Base-by-base conservation (phyloP, 345 rosid genomes). In the Salix caprea region DNA sequence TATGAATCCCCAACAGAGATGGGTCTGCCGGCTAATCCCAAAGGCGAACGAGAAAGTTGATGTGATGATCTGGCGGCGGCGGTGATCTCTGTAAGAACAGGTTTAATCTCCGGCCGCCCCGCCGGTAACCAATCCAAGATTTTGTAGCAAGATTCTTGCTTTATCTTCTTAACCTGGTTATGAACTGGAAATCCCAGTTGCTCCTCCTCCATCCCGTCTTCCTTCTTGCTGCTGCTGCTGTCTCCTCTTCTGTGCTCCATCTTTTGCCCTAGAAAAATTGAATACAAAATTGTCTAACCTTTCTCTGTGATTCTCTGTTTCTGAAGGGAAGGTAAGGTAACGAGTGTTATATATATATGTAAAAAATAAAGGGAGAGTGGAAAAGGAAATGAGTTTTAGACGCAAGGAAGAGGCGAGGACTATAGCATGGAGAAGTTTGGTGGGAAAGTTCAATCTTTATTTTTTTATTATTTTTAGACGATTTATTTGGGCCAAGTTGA, bases 161-260 rank as follows among this genome's bases (percentile, higher is more conserved):
- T 83, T 42, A 83, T 81, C 79, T 81, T 86, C 67, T 77, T 79
- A 56, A 83, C 88, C 37, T 86, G 88, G 76, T 65, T 81, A 58
- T 86, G 88, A 23, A 86, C 56, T 32, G 81, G 78, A 71, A 56
- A 21, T 24, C 42, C 65, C 50, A 54, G 4, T 1, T 52, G 62
- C 28, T 32, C 30, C 75, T 19, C 69, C n/a, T 3, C 69, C 16
- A 19, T 36, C 69, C 42, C 26, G 2, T 37, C 66, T 37, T 58
- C 75, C 23, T 58, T 72, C 10, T 9, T 66, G 44, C 0, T 4
- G 46, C 5, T 34, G 46, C 5, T 34, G 37, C 37, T 30, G 69
- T 36, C 37, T 14, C 0, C n/a, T 66, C 46, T 36, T 26, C 52
- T 58, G n/a, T 37, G 75, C 48, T 34, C 75, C 75, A 72, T 72